Percentiles rank a stretch among this genome's conserved stretches.
phyloP scores from a whole-genome alignment of 2,329 filamentous ascomycete genomes.

The Pyrenophora tritici-repentis region DNA sequence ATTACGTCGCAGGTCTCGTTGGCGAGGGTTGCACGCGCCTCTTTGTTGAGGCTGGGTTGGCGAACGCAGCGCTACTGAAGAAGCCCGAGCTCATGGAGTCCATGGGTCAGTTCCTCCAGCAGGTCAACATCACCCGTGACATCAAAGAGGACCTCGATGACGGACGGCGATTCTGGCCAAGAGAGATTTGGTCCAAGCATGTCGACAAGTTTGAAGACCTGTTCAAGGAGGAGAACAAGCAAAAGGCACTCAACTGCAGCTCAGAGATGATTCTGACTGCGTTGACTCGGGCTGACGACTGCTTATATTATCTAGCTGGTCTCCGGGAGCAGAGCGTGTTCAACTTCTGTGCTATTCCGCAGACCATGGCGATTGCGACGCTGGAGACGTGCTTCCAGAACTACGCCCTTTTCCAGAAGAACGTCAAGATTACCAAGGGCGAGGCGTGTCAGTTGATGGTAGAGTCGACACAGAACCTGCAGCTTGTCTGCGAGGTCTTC shows the following conservation, averaged over 20 bases:
- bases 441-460: constrained; percentile 90
- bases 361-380: constrained; percentile 96
- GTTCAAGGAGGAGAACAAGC: constrained; percentile 78
- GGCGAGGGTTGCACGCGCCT: constrained; percentile 89
- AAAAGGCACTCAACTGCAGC: constrained; percentile 79
- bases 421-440: constrained; percentile 96
- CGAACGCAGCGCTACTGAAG: constrained; percentile 81
- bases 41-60: constrained; percentile 85
- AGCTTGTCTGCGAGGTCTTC: constrained; percentile 81
- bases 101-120: constrained; percentile 97
- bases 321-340: constrained; percentile 96
- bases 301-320: constrained; percentile 95
- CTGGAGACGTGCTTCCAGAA: constrained; percentile 92
- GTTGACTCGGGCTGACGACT: constrained; percentile 84
- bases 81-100: constrained; percentile 84
- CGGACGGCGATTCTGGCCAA: constrained; percentile 89
- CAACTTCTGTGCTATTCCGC: constrained; percentile 98
- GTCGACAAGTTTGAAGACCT: constrained; percentile 88
- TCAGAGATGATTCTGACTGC: constrained; percentile 96
- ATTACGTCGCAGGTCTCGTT: constrained; percentile 98
- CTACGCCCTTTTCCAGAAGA: constrained; percentile 78
- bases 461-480: constrained; percentile 88
- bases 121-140: constrained; percentile 98
- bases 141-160: constrained; percentile 88
- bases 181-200: constrained; percentile 96